Percentiles rank a stretch among this genome's conserved stretches.
phyloP scores from a whole-genome alignment of 225 moss, liverwort and hornwort species.

The Anthoceros angustus region DNA sequence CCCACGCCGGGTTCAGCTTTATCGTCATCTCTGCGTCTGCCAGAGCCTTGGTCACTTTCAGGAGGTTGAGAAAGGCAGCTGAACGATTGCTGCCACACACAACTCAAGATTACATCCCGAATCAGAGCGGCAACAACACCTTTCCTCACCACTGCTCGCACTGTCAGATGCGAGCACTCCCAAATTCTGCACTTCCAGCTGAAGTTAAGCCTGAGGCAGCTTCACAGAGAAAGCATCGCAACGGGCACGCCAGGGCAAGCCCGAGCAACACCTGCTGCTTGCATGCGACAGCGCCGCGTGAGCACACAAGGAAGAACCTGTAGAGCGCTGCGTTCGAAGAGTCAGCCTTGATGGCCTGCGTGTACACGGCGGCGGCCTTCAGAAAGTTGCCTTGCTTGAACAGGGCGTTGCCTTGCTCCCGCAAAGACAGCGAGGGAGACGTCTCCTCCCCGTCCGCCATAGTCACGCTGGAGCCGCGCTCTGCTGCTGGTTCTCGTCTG shows the following conservation, averaged over 20 bases:
- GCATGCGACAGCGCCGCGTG: neutral
- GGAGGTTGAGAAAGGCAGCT: slow-evolving; percentile 76
- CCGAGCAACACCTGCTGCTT: neutral
- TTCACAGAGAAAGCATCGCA: too few species aligned
- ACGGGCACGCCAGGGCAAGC: neutral
- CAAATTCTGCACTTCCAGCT: too few species aligned
- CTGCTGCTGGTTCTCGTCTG: neutral
- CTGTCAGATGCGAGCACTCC: too few species aligned
- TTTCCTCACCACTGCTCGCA: neutral
- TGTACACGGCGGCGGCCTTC: slow-evolving; percentile 93
- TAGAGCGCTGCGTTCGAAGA: slow-evolving; percentile 71
- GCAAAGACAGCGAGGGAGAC: slow-evolving; percentile 21
- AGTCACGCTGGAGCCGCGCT: neutral
- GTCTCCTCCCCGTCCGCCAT: neutral
- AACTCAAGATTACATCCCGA: neutral
- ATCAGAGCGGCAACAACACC: neutral
- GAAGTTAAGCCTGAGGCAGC: too few species aligned
- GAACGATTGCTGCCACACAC: slow-evolving; percentile 68
- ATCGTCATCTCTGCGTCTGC: slow-evolving; percentile 91
- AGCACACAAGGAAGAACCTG: slow-evolving; percentile 22
- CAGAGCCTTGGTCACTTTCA: slow-evolving; percentile 86
- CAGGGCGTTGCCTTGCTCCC: slow-evolving; percentile 80
- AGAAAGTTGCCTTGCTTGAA: slow-evolving; percentile 70
- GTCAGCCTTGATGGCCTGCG: slow-evolving; percentile 90
- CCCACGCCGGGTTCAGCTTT: slow-evolving; percentile 88